A percentile compares a stretch with the other conserved stretches of the same genome.
Evolutionary conservation across 2,329 filamentous ascomycete species (phyloP).

Genomic region (Microascus cirrosus): DNA sequence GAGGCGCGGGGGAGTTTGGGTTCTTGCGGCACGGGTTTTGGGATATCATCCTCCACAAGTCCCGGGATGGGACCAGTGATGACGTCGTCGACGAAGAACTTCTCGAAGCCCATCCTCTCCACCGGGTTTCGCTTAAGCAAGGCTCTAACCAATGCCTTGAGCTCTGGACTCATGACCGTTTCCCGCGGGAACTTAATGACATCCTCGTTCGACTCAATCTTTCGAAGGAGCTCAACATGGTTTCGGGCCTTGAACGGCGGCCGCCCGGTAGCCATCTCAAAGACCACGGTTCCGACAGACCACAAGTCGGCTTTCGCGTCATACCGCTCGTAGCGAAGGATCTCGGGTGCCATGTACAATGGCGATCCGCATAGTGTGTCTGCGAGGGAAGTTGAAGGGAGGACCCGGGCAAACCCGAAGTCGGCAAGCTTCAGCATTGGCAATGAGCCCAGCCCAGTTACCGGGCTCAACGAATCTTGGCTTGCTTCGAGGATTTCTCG

Average conservation of each 20-base stretch:
- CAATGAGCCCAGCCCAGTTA: constrained; percentile 69
- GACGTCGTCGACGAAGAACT: constrained; percentile 69
- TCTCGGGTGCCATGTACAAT: constrained; percentile 97
- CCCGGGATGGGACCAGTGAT: constrained; percentile 69
- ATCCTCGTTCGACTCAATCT: constrained; percentile 84
- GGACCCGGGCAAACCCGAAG: constrained; percentile 92
- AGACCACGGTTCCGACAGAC: constrained; percentile 93
- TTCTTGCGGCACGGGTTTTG: constrained; percentile 18
- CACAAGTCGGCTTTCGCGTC: constrained; percentile 94
- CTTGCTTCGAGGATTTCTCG: constrained; percentile 61
- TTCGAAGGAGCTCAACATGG: constrained; percentile 85
- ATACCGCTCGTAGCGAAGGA: constrained; percentile 92
- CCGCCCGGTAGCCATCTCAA: constrained; percentile 86
- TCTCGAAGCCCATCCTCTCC: constrained; percentile 74
- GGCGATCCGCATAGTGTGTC: constrained; percentile 96
- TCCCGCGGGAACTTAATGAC: constrained; percentile 73
- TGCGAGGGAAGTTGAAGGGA: constrained; percentile 82
- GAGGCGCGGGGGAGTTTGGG: neutral
- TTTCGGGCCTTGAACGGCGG: constrained; percentile 89
- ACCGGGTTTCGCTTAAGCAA: constrained; percentile 78
- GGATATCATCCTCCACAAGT: constrained; percentile 65
- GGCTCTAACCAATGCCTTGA: constrained; percentile 70
- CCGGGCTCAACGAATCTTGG: constrained; percentile 69
- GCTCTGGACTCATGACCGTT: constrained; percentile 56
- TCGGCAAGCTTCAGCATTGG: constrained; percentile 97